These are phyloP conservation scores for Penicillium egyptiacum DNA, from an alignment of 495 filamentous ascomycete species.

Conservation along the genomic window DNA sequence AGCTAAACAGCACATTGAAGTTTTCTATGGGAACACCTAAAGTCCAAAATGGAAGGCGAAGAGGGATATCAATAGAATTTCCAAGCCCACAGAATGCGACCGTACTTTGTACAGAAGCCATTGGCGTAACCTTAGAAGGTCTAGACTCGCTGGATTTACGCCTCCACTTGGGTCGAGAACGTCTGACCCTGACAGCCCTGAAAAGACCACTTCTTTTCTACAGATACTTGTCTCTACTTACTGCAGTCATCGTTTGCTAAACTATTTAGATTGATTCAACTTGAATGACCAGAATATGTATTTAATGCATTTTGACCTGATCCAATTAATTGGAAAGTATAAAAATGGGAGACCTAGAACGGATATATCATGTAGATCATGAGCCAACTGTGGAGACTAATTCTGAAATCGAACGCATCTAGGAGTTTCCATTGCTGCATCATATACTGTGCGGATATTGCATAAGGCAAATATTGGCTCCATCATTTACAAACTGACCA, in stretches of 20 bases:
- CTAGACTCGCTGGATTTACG: constrained; percentile 1
- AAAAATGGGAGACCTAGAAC: neutral
- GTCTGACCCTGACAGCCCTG: neutral
- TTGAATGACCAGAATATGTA: neutral
- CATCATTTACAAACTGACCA: neutral
- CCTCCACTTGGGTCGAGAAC: constrained; percentile 12
- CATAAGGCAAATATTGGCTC: neutral
- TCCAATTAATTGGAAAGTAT: neutral
- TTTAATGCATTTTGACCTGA: neutral
- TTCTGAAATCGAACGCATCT: neutral
- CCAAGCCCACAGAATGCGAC: neutral
- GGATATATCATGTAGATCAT: neutral
- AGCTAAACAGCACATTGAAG: neutral
- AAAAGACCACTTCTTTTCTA: neutral
- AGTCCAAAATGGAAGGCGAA: neutral
- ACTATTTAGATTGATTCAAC: neutral
- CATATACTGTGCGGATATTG: neutral
- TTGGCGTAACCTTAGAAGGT: neutral
- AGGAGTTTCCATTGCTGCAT: neutral
- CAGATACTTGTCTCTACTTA: neutral
- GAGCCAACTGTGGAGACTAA: neutral
- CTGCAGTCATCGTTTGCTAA: neutral
- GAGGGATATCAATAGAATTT: neutral
- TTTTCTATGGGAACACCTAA: neutral
- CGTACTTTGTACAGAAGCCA: neutral